A percentile compares a stretch with the other conserved stretches of the same genome.
Conservation (phyloP, 2,329 filamentous ascomycete genomes). For the Penicillium sp. region DNA sequence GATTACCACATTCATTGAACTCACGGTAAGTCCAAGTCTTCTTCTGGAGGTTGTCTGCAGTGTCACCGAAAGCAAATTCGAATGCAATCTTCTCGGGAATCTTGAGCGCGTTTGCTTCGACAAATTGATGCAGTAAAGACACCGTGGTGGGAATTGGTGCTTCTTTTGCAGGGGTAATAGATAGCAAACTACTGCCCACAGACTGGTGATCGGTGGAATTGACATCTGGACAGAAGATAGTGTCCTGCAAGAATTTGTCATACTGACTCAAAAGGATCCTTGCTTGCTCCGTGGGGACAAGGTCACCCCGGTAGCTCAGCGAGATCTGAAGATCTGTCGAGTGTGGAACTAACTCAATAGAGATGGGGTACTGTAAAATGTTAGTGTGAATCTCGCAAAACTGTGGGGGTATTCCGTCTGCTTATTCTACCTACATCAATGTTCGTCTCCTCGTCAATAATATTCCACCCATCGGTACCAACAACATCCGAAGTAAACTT, state of each 20-base stretch:
- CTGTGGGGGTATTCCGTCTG: background rate
- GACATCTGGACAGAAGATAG: conserved; percentile 51
- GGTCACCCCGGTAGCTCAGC: conserved; percentile 62
- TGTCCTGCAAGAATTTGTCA: conserved; percentile 61
- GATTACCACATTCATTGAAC: conserved; percentile 68
- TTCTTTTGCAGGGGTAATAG: conserved; percentile 63
- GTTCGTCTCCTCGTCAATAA: conserved; percentile 64
- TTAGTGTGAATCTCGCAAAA: conserved; percentile 9
- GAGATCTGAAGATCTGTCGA: conserved; percentile 56
- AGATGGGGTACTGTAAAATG: conserved; percentile 62
- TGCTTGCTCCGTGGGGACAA: conserved; percentile 69
- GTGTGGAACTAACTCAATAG: conserved; percentile 70
- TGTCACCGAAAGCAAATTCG: conserved; percentile 66
- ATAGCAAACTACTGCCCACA: conserved; percentile 46
- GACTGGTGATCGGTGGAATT: conserved; percentile 41
- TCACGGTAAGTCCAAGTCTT: conserved; percentile 71
- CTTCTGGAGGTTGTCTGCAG: conserved; percentile 46
- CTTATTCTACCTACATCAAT: conserved; percentile 54
- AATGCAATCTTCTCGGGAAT: conserved; percentile 65
- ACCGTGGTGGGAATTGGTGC: conserved; percentile 58
- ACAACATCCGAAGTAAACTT: conserved; percentile 45
- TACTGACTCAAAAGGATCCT: conserved; percentile 67
- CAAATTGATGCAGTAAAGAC: conserved; percentile 70
- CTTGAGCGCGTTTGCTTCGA: conserved; percentile 60
- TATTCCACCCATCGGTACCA: conserved; percentile 52